These are phyloP conservation scores for Lasiodiplodia hormozganensis DNA, from an alignment of 2,329 filamentous ascomycete species.

Conservation along the genomic window DNA sequence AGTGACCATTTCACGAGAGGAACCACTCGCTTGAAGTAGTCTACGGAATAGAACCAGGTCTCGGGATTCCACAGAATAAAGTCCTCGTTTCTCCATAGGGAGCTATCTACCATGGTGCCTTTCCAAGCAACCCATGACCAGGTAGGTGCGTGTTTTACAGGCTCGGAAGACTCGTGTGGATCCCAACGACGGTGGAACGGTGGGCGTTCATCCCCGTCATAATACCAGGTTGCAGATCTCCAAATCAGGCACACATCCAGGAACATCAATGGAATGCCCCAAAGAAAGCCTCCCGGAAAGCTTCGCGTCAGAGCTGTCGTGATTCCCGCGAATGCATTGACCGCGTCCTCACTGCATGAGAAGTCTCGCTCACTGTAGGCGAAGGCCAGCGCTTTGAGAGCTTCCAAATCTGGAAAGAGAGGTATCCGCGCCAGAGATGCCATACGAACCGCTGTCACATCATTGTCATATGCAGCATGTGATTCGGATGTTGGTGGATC, in stretches of 20 bases:
- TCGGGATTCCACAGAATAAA: background rate
- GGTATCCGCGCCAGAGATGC: background rate
- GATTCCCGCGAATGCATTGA: conserved; percentile 5
- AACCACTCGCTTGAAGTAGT: background rate
- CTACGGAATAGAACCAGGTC: background rate
- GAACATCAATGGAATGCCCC: background rate
- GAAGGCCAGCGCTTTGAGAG: background rate
- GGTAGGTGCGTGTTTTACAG: background rate
- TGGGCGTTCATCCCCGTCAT: background rate
- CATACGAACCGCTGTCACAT: background rate
- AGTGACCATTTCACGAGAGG: background rate
- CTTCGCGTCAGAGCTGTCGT: background rate
- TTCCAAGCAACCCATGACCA: conserved; percentile 7
- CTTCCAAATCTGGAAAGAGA: background rate
- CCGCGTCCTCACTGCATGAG: background rate
- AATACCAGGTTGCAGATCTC: background rate
- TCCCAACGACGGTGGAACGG: background rate
- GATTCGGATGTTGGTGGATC: background rate
- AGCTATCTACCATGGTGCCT: background rate
- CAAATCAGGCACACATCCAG: background rate
- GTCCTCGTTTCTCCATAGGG: background rate
- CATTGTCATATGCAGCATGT: background rate
- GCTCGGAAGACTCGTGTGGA: background rate
- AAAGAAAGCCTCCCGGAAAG: background rate
- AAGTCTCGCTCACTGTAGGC: background rate